Evolutionary conservation across 768 basidiomycete genomes (phyloP).

Genomic region (Sutorius australiensis): DNA sequence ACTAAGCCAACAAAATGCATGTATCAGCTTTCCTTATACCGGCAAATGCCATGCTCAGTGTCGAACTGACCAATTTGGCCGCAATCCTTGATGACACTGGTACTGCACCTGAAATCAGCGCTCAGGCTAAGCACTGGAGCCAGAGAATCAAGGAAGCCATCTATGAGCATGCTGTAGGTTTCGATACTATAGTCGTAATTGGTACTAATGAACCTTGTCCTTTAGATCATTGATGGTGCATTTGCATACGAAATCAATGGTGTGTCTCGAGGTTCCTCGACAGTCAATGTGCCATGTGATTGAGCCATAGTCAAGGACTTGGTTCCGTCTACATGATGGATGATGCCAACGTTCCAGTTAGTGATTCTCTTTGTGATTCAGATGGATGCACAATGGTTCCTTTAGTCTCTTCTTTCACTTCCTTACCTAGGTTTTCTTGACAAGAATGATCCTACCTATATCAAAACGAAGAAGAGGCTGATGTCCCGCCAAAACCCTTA

Average conservation of each 20-base stretch:
- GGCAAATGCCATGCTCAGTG: slow-evolving; percentile 80
- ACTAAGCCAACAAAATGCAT: background rate
- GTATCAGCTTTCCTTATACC: slow-evolving; percentile 68
- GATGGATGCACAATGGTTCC: background rate
- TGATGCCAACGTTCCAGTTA: slow-evolving; percentile 79
- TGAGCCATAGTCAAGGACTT: slow-evolving; percentile 40
- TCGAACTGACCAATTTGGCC: slow-evolving; percentile 62
- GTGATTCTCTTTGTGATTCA: slow-evolving; percentile 17
- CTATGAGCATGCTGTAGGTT: slow-evolving; percentile 55
- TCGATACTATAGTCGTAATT: background rate
- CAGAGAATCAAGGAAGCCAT: slow-evolving; percentile 55
- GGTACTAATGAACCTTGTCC: background rate
- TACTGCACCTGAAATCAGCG: slow-evolving; percentile 48
- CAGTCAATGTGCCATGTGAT: background rate
- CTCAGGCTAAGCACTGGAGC: slow-evolving; percentile 55
- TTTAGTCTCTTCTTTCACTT: slow-evolving; percentile 68
- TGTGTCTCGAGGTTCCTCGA: slow-evolving; percentile 18
- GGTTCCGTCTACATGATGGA: slow-evolving; percentile 79
- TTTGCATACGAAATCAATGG: slow-evolving; percentile 81
- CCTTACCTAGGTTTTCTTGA: slow-evolving; percentile 78
- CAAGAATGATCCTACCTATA: slow-evolving; percentile 53
- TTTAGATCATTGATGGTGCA: slow-evolving; percentile 57
- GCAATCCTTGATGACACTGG: slow-evolving; percentile 51
- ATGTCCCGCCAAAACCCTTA: slow-evolving; percentile 69
- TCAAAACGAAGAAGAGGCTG: slow-evolving; percentile 59